These are phyloP conservation scores for Piloderma croceum DNA, from an alignment of 768 basidiomycete species.

Conservation along the genomic window DNA sequence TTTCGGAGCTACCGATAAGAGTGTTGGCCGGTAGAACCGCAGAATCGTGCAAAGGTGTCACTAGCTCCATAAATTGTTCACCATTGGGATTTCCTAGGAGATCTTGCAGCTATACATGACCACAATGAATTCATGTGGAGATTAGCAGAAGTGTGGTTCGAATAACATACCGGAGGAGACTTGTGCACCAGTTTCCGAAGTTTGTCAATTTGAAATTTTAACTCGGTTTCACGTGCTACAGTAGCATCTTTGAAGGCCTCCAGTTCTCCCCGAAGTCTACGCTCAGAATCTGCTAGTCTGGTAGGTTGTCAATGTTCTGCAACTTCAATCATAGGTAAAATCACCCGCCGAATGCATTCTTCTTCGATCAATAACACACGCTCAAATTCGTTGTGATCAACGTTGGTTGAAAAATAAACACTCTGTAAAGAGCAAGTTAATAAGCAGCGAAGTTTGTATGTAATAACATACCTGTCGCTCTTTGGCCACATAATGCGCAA, in stretches of 20 bases:
- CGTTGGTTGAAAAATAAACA: no score
- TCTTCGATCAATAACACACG: no score
- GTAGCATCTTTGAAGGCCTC: not conserved
- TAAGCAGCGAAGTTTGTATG: no score
- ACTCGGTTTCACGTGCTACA: not conserved
- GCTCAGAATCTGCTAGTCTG: no score
- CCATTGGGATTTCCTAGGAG: slow-evolving; percentile 31
- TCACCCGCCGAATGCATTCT: no score
- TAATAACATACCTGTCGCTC: no score
- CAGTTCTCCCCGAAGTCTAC: not conserved
- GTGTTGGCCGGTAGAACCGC: slow-evolving; percentile 14
- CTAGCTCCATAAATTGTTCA: slow-evolving; percentile 48
- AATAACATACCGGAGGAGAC: slow-evolving; percentile 4
- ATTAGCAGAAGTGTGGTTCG: not conserved
- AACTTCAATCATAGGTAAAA: no score
- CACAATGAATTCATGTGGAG: not conserved
- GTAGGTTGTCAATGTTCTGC: no score
- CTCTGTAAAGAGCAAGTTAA: no score
- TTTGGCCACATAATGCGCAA: no score
- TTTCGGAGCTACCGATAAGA: slow-evolving; percentile 1
- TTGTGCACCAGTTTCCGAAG: slow-evolving; percentile 1
- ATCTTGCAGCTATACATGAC: slow-evolving; percentile 10
- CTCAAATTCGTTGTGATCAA: no score
- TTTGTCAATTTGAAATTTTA: slow-evolving; percentile 22
- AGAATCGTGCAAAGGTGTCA: slow-evolving; percentile 41